Percentiles rank a stretch among this genome's conserved stretches.
Evolutionary conservation across 352 stramenopile genomes (phyloP).

Genomic region (Globisporangium apiculatum): DNA sequence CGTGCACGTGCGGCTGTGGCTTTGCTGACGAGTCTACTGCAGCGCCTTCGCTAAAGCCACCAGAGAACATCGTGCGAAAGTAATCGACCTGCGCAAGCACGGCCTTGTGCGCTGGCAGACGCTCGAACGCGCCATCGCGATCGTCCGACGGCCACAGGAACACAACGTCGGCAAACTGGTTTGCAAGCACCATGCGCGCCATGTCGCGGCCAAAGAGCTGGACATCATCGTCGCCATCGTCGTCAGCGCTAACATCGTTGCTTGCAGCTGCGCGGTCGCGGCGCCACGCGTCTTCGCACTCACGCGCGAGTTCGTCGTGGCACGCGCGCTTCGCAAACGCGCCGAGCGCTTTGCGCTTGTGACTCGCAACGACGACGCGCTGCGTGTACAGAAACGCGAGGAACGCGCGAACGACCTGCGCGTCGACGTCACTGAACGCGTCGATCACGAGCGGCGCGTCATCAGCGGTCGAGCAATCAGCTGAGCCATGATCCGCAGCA

Average conservation of each 20-base stretch:
- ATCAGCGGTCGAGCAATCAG: too few species aligned
- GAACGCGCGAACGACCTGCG: slow-evolving; percentile 53
- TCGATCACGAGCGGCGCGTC: slow-evolving; percentile 25
- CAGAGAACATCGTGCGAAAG: slow-evolving; percentile 77
- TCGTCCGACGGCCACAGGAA: slow-evolving; percentile 62
- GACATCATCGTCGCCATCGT: slow-evolving; percentile 15
- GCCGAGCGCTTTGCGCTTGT: slow-evolving; percentile 50
- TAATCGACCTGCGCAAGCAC: slow-evolving; percentile 74
- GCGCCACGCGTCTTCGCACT: slow-evolving; percentile 55
- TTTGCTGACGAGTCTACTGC: background rate
- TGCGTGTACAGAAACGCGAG: slow-evolving; percentile 68
- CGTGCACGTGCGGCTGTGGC: slow-evolving; percentile 16
- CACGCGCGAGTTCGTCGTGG: slow-evolving; percentile 34
- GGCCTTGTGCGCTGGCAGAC: slow-evolving; percentile 59
- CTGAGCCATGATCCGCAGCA: slow-evolving; percentile 8
- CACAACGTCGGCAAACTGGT: slow-evolving; percentile 51
- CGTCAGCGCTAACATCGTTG: too few species aligned
- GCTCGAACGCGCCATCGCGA: slow-evolving; percentile 13
- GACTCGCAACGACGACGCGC: slow-evolving; percentile 46
- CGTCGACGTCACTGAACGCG: slow-evolving; percentile 51
- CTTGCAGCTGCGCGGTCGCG: slow-evolving; percentile 14
- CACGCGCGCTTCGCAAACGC: slow-evolving; percentile 50
- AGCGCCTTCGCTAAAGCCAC: slow-evolving; percentile 69
- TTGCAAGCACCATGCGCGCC: slow-evolving; percentile 32
- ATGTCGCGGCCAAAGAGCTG: slow-evolving; percentile 53